A percentile compares a stretch with the other conserved stretches of the same genome.
These are phyloP conservation scores for Pseudognaphalium luteoalbum DNA, from an alignment of 129 eudicot genomes.

Conservation along the genomic window DNA sequence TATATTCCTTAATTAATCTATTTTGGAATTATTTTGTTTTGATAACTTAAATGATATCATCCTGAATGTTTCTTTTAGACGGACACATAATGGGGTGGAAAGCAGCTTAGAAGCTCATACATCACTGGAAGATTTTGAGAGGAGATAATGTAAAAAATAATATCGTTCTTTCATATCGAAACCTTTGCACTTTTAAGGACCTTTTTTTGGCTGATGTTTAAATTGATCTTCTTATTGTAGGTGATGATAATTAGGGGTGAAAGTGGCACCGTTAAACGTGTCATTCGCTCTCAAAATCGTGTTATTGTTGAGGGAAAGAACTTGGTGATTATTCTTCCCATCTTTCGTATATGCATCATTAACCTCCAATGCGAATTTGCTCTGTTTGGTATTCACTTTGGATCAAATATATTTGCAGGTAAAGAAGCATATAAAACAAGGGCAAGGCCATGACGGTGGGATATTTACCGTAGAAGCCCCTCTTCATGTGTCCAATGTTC, in stretches of 20 bases:
- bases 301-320: slow-evolving; percentile 89
- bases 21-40: background rate
- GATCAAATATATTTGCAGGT: slow-evolving; percentile 50
- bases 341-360: background rate
- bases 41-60: slow-evolving; percentile 1
- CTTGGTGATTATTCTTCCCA: slow-evolving; percentile 46
- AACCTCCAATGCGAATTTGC: background rate
- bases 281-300: slow-evolving; percentile 80
- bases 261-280: slow-evolving; percentile 70
- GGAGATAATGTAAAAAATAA: slow-evolving; percentile 71
- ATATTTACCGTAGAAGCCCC: slow-evolving; percentile 98
- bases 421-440: slow-evolving; percentile 95
- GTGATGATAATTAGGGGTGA: slow-evolving; percentile 97
- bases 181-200: background rate
- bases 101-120: slow-evolving; percentile 93
- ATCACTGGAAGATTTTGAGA: slow-evolving; percentile 84
- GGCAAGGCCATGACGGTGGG: slow-evolving; percentile 99
- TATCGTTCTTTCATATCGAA: background rate
- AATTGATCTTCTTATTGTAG: slow-evolving; percentile 32
- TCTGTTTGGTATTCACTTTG: background rate
- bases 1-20: too few relatives aligned
- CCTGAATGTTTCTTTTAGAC: slow-evolving; percentile 17
- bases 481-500: slow-evolving; percentile 92
- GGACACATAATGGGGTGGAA: slow-evolving; percentile 82
- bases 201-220: background rate